Evolutionary conservation across 1,139 yeast species (phyloP).

Genomic region (Tardiomyces blankii): DNA sequence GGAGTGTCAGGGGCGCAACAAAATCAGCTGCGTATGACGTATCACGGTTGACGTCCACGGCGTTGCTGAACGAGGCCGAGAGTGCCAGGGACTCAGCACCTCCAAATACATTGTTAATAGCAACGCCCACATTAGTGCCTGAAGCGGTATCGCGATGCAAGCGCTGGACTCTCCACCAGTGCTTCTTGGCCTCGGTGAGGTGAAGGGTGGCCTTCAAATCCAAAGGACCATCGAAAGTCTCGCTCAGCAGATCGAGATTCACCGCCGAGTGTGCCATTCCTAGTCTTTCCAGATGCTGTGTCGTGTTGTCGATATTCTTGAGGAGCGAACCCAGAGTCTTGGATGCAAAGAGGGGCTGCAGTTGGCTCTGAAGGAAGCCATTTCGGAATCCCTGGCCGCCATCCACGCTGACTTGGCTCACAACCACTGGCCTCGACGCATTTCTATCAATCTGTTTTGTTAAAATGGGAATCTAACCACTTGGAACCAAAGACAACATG

Average conservation of each 20-base stretch:
- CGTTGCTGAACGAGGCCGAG: slow-evolving; percentile 1
- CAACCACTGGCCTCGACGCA: slow-evolving; percentile 6
- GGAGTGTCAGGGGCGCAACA: slow-evolving; percentile 37
- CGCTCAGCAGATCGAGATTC: no score
- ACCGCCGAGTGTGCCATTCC: no score
- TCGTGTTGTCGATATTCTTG: slow-evolving; percentile 20
- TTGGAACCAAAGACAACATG: neutral
- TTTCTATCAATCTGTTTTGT: neutral
- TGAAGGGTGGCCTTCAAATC: slow-evolving; percentile 7
- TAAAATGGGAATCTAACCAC: slow-evolving; percentile 1
- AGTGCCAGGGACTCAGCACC: slow-evolving; percentile 11
- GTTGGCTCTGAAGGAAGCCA: slow-evolving; percentile 41
- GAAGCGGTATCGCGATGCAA: slow-evolving; percentile 5
- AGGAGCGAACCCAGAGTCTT: slow-evolving; percentile 20
- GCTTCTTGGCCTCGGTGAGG: slow-evolving; percentile 6
- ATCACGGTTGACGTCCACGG: no score
- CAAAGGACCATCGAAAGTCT: slow-evolving; percentile 16
- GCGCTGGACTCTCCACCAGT: slow-evolving; percentile 2
- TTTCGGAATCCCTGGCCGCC: slow-evolving; percentile 45
- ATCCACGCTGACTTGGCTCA: slow-evolving; percentile 39
- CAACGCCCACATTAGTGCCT: slow-evolving; percentile 4
- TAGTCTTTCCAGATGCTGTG: slow-evolving; percentile 14
- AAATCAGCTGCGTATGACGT: slow-evolving; percentile 7
- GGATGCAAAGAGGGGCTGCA: slow-evolving; percentile 39
- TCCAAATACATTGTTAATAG: slow-evolving; percentile 10